Evolutionary conservation across 176 grass and related monocot species (phyloP).

Genomic region (Zizania latifolia): DNA sequence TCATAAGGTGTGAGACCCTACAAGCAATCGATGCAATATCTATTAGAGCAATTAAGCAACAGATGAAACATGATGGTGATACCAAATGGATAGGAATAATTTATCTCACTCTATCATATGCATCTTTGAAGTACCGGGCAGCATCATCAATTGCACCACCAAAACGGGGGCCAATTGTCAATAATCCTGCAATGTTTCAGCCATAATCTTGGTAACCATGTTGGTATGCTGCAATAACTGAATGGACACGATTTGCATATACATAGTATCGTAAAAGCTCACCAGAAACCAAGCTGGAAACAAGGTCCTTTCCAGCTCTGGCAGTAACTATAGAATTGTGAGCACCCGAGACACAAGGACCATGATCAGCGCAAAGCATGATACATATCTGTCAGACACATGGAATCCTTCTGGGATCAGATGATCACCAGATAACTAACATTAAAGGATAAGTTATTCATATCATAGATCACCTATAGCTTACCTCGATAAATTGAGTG

Average conservation of each 20-base stretch:
- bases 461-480: conserved; percentile 8
- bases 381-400: conserved; percentile 71
- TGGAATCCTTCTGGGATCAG: conserved; percentile 15
- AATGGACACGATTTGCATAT: background rate
- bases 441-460: background rate
- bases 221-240: background rate
- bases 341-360: conserved; percentile 97
- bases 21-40: background rate
- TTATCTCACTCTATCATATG: conserved; percentile 72
- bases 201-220: background rate
- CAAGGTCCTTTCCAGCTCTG: conserved; percentile 91
- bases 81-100: background rate
- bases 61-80: background rate
- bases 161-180: conserved; percentile 95
- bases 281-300: conserved; percentile 99
- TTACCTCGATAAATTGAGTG: conserved; percentile 97
- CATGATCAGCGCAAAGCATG: conserved; percentile 97
- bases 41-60: conserved; percentile 9
- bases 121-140: conserved; percentile 98
- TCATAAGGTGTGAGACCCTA: conserved; percentile 89
- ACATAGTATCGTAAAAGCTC: conserved; percentile 30
- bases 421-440: background rate
- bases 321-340: conserved; percentile 97
- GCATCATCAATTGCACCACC: conserved; percentile 99
- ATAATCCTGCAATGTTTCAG: conserved; percentile 52